Evolutionary conservation across 2,329 filamentous ascomycete species (phyloP), one percentile per base, ranked within the genome.

Genomic region (Dactylellina cionopaga): DNA sequence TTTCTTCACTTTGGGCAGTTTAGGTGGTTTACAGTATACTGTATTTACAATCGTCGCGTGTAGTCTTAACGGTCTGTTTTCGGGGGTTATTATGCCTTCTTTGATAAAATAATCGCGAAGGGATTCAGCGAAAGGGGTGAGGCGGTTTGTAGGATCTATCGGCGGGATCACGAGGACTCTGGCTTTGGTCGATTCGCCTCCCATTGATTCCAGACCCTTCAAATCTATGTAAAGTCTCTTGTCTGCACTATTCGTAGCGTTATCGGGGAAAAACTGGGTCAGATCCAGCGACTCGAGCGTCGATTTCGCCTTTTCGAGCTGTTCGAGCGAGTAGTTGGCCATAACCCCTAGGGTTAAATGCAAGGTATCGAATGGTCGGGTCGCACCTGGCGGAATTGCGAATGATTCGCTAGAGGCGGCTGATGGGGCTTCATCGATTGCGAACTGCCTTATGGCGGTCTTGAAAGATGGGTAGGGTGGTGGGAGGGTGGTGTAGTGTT

Each of bases 21-120:
- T 65, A 15, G 33, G 27, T 5, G 33, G 80, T 77, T 85, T 86
- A 44, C 87, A 87, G 78, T 96, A 96, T 10, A 93, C 87, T 0
- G 92, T 96, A 80, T 97, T 96, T 55, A 95, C 81, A 3, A 97
- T 82, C 0, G 94, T 97, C n/a, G 92, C 92, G 78, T 98, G 94
- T 51, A 97, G 81, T n/a, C 91, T 84, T 72, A 97, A 80, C 5
- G 87, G 85, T 60, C 91, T 82, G 10, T 82, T 80, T 24, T 91
- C 88, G 0, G 83, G 81, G 0, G 83, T 78, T 77, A 92, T 81
- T 7, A 90, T 79, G 1, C 83, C 87, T 0, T 82, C 81, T 1
- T 85, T 81, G 15, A 80, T 81, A 76, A 93, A 92, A 0, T 76
- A 74, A 0, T 80, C 77, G 71, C 84, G 82, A 11, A 92, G 77